Evolutionary conservation across 306 rosid genomes (phyloP).

Genomic region (Lathyrus oleraceus): DNA sequence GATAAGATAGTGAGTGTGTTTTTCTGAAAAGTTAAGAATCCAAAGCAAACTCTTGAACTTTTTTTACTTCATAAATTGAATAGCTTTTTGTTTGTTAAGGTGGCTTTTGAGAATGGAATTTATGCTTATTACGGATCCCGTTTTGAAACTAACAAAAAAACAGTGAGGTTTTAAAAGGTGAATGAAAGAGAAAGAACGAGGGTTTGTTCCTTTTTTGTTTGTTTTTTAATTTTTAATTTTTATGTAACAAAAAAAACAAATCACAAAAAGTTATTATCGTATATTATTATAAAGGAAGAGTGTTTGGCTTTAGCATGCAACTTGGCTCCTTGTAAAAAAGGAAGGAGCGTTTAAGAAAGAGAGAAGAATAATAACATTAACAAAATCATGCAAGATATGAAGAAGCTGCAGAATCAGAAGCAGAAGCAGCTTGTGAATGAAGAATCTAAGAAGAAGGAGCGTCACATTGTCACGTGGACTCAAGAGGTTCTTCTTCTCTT

Average conservation of each 20-base stretch:
- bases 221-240: neutral
- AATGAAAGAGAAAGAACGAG: conserved; percentile 50
- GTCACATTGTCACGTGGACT: conserved; percentile 95
- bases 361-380: conserved; percentile 34
- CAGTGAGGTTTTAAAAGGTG: conserved; percentile 47
- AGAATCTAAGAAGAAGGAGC: conserved; percentile 98
- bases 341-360: conserved; percentile 74
- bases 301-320: conserved; percentile 72
- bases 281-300: conserved; percentile 49
- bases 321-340: conserved; percentile 62
- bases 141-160: conserved; percentile 41
- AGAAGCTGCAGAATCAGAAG: conserved; percentile 43
- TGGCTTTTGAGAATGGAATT: conserved; percentile 55
- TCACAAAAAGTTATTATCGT: conserved; percentile 27
- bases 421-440: conserved; percentile 48
- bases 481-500: conserved; percentile 65
- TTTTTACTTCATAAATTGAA: neutral
- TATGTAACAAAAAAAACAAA: neutral
- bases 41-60: conserved; percentile 57
- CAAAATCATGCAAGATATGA: conserved; percentile 63
- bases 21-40: conserved; percentile 78
- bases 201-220: conserved; percentile 32
- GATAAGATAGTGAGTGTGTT: conserved; percentile 39
- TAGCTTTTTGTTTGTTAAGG: conserved; percentile 39
- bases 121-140: conserved; percentile 51